Evolutionary conservation across 192 early-diverging fungal genomes (phyloP), one percentile per base, ranked within the genome.

Genomic region (Powellomyces hirtus): DNA sequence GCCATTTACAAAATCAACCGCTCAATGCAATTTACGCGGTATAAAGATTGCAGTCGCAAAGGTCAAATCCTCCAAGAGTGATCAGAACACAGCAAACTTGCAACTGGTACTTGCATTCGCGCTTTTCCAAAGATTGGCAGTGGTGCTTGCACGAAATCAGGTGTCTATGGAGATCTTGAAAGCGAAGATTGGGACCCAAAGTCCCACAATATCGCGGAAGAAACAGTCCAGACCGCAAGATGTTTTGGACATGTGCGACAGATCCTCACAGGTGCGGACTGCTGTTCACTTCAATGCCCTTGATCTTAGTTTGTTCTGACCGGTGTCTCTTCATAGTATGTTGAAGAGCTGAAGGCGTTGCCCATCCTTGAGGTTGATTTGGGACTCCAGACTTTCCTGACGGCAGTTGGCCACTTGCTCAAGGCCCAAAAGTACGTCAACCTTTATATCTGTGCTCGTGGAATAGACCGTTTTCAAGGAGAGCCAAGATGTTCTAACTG

Each of bases 11-110:
- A 24, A 49, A 24, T 24, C n/a, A 7, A 24, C 46, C 14, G 26
- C 26, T 49, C n/a, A n/a, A n/a, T n/a, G n/a, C n/a, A n/a, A n/a
- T n/a, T n/a, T n/a, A n/a, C n/a, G n/a, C n/a, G n/a, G n/a, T 53
- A 8, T 53, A 27, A 11, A 53, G 51, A 53, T 53, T 27, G 51
- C 51, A 11, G 51, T 53, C 4, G 80, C 84, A 8, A 88, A 87
- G 62, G 81, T 90, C 31, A 87, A 83, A 38, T 91, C 89, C 2
- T 89, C 86, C 8, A 89, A 89, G 68, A 84, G 83, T 8, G 84
- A 79, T 27, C 69, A 88, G 66, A 79, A 72, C 16, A 85, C 88
- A 0, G 74, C 76, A 30, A 75, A 87, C 4, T 57, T 90, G 59
- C 75, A 81, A 27, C 76, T 77, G 51, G 70, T 86, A 27, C 79